Conservation (phyloP, 2,329 filamentous ascomycete genomes). For the Capronia epimyces region DNA sequence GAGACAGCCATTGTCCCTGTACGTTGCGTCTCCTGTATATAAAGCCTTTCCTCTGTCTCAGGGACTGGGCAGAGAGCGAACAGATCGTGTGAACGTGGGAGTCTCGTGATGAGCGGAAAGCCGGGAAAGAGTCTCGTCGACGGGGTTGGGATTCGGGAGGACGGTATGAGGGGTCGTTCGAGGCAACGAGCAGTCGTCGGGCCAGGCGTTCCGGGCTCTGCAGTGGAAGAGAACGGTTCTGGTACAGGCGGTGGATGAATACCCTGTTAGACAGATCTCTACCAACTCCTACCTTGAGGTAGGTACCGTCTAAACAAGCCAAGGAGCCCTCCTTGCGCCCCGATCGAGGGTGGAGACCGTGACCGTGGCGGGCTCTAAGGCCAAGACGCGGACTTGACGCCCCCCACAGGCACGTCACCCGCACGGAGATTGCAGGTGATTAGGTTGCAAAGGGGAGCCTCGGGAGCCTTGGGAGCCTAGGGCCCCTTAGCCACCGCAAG, state of each 20-base stretch:
- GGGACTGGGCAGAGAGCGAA: not conserved
- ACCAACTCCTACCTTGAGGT: not conserved
- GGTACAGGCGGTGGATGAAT: not conserved
- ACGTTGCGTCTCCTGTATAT: slow-evolving; percentile 5
- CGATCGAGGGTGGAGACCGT: too few relatives aligned
- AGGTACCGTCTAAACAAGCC: not conserved
- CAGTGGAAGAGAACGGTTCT: not conserved
- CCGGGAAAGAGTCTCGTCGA: not conserved
- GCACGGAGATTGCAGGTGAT: too few relatives aligned
- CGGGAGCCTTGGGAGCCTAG: too few relatives aligned
- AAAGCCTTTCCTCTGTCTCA: not conserved
- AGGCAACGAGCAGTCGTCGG: not conserved
- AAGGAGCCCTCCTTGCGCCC: not conserved
- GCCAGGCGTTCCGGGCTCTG: not conserved
- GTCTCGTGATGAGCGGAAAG: slow-evolving; percentile 8
- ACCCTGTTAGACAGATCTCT: not conserved
- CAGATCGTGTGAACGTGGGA: slow-evolving; percentile 6
- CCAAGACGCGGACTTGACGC: too few relatives aligned
- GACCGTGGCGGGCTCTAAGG: too few relatives aligned
- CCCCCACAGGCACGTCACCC: too few relatives aligned
- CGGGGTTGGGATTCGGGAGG: not conserved
- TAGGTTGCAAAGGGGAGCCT: too few relatives aligned
- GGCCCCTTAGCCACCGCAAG: too few relatives aligned
- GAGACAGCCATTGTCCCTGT: slow-evolving; percentile 7
- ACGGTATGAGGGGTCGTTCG: not conserved